Evolutionary conservation across 257 asterid genomes (phyloP).

Genomic region (Solanum piurae): DNA sequence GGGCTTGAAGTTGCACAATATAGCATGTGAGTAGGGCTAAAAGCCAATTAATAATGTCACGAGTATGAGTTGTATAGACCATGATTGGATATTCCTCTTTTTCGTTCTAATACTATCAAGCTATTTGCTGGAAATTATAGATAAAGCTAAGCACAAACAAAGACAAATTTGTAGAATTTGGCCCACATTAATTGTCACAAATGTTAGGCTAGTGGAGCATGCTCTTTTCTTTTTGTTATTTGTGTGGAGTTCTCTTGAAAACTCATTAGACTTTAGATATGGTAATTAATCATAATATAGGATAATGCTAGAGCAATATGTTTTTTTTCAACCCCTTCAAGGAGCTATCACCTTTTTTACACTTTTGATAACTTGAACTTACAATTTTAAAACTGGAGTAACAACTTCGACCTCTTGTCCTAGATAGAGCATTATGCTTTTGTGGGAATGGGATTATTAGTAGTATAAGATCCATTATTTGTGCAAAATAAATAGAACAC

Average conservation of each 20-base stretch:
- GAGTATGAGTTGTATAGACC: neutral
- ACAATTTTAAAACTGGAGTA: too few species aligned
- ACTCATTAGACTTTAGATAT: neutral
- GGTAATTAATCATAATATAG: neutral
- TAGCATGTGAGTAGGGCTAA: slow-evolving; percentile 6
- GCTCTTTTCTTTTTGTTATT: neutral
- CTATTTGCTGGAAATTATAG: neutral
- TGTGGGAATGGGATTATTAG: neutral
- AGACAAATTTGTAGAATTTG: neutral
- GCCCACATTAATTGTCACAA: neutral
- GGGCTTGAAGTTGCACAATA: neutral
- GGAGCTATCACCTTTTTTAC: too few species aligned
- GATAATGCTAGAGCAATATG: neutral
- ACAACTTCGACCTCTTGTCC: too few species aligned
- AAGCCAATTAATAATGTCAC: neutral
- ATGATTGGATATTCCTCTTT: neutral
- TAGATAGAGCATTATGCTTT: neutral
- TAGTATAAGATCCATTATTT: neutral
- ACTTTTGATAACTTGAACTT: too few species aligned
- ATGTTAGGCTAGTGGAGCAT: neutral
- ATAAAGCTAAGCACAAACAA: neutral
- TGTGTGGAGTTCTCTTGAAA: neutral
- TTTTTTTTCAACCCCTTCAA: neutral
- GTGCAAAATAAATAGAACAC: neutral
- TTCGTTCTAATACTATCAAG: neutral